Evolutionary conservation across 2,329 filamentous ascomycete genomes (phyloP), one percentile per base, ranked within the genome.

Genomic region (Raffaelea arxii): DNA sequence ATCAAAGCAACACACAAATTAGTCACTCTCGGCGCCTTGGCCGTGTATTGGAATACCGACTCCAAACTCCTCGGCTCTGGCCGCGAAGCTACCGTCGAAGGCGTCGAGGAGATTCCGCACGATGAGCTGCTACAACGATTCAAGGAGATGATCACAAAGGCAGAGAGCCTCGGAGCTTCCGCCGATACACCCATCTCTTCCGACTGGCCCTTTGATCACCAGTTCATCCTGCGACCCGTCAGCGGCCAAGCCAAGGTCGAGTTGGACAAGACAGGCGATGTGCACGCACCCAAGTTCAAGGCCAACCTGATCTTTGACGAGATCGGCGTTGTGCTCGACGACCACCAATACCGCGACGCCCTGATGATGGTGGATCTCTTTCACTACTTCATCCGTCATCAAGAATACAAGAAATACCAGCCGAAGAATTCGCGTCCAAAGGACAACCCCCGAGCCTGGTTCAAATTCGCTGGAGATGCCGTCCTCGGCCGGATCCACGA

Each of bases 341-440:
- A 98, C 54, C 80, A 96, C 54, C 92, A 99, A 62, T 99, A 99
- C 61, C 85, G 94, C 25, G 92, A 99, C 66, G 88, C 84, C 5
- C 69, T 99, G 49, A 98, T 98, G 92, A 86, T 99, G 71, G 86
- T 97, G 2, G 92, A 99, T 61, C 72, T 97, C 3, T 98, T 99
- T 70, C 92, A 98, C 64, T 97, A 95, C 66, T 98, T 97, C 63
- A 86, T 96, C 56, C 83, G 91, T 25, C 92, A 98, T 55, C 92
- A 97, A 62, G 91, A 99, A 62, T 96, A 97, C 69, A 94, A 94
- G 61, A 91, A 84, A 56, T 73, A 89, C 49, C 88, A 95, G 57
- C 92, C 92, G 4, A 92, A 94, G 59, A 82, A 74, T 1, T 76
- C 82, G 48, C 76, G 77, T 0, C 86, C 88, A 0, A 94, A 89